These are phyloP conservation scores for Coffea eugenioides DNA, from an alignment of 257 asterid species.

Conservation along the genomic window DNA sequence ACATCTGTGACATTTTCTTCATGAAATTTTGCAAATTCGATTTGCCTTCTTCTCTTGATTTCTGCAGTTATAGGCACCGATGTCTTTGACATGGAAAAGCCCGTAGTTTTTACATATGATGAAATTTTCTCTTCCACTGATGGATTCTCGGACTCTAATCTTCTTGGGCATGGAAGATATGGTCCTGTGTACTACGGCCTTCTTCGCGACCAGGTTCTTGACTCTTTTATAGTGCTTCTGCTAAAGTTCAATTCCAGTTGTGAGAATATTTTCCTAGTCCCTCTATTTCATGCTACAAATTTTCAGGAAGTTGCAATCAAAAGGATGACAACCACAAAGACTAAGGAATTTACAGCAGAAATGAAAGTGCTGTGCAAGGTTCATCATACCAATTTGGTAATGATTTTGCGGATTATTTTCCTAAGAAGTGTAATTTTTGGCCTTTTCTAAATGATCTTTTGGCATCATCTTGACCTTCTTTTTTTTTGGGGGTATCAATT, in stretches of 20 bases:
- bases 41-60: slow-evolving; percentile 10
- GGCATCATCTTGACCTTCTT: slow-evolving; percentile 16
- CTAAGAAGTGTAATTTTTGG: neutral
- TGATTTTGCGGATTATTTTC: slow-evolving; percentile 11
- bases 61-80: slow-evolving; percentile 76
- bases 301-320: slow-evolving; percentile 90
- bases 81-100: slow-evolving; percentile 91
- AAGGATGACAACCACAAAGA: slow-evolving; percentile 84
- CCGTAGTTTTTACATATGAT: slow-evolving; percentile 63
- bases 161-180: slow-evolving; percentile 89
- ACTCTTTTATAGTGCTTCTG: slow-evolving; percentile 6
- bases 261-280: slow-evolving; percentile 11
- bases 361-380: slow-evolving; percentile 97
- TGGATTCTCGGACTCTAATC: slow-evolving; percentile 82
- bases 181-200: slow-evolving; percentile 88
- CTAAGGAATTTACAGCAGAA: slow-evolving; percentile 89
- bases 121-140: slow-evolving; percentile 73
- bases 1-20: neutral
- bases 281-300: slow-evolving; percentile 6
- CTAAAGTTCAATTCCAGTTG: neutral
- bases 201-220: slow-evolving; percentile 80
- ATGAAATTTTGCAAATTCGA: neutral
- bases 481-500: slow-evolving; percentile 6
- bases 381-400: slow-evolving; percentile 95
- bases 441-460: slow-evolving; percentile 3